A percentile compares a stretch with the other conserved stretches of the same genome.
Evolutionary conservation across 306 rosid genomes (phyloP).

Genomic region (Cicer judaicum): DNA sequence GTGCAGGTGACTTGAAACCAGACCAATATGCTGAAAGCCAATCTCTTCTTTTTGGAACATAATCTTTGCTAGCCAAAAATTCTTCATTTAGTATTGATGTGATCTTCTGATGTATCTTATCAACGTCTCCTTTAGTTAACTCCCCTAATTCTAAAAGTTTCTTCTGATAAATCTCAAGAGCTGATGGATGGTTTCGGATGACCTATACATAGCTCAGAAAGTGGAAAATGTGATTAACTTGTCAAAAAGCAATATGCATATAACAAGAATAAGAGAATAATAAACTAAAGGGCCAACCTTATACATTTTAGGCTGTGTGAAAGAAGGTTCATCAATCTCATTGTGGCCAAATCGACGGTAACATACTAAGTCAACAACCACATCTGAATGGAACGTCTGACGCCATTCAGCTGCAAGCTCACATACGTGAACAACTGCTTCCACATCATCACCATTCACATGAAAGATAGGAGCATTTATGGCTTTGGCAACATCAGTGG

Average conservation of each 20-base stretch:
- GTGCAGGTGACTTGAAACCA: conserved; percentile 97
- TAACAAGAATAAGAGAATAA: not conserved
- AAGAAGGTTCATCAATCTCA: conserved; percentile 95
- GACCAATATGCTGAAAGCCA: conserved; percentile 99
- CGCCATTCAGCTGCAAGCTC: conserved; percentile 97
- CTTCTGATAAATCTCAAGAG: conserved; percentile 81
- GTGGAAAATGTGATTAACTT: conserved; percentile 36
- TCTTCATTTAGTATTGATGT: conserved; percentile 76
- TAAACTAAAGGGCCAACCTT: conserved; percentile 59
- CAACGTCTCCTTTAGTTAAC: conserved; percentile 65
- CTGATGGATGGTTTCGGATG: conserved; percentile 80
- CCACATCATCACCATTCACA: conserved; percentile 85
- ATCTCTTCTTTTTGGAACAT: conserved; percentile 75
- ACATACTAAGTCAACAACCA: conserved; percentile 87
- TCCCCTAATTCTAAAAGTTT: conserved; percentile 77
- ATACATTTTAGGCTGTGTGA: conserved; percentile 96
- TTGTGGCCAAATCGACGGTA: conserved; percentile 93
- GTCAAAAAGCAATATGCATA: conserved; percentile 8
- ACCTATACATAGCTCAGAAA: conserved; percentile 57
- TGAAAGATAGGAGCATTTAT: conserved; percentile 87
- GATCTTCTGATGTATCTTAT: conserved; percentile 69
- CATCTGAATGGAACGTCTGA: conserved; percentile 88
- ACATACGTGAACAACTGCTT: conserved; percentile 78
- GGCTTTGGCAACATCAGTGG: conserved; percentile 95
- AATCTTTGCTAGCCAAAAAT: conserved; percentile 83